A percentile compares a stretch with the other conserved stretches of the same genome.
Evolutionary conservation across 306 rosid genomes (phyloP).

Genomic region (Delonix regia): DNA sequence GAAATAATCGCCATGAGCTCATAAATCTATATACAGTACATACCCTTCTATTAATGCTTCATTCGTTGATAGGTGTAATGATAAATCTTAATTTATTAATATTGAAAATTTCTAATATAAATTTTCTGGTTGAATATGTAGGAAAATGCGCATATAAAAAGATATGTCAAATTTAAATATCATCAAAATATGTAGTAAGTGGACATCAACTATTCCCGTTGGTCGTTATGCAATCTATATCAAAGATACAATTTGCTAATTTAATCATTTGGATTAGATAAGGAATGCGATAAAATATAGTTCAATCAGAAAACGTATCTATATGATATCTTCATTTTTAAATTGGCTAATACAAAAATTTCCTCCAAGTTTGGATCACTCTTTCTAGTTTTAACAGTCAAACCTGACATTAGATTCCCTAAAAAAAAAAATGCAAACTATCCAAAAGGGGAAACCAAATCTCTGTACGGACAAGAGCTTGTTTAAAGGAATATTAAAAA

Average conservation of each 20-base stretch:
- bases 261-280: background rate
- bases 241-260: background rate
- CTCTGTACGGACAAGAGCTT: slow-evolving; percentile 2
- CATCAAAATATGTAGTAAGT: background rate
- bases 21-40: background rate
- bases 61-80: background rate
- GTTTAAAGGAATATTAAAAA: background rate
- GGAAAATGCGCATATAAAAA: too few relatives aligned
- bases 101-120: background rate
- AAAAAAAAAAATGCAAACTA: slow-evolving; percentile 14
- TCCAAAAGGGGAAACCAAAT: slow-evolving; percentile 36
- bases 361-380: background rate
- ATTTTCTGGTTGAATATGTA: too few relatives aligned
- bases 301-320: background rate
- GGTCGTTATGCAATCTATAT: background rate
- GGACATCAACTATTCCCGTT: background rate
- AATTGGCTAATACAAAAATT: background rate
- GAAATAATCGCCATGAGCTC: too few relatives aligned
- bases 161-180: too few relatives aligned
- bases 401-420: background rate
- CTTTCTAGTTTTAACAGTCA: slow-evolving; percentile 1
- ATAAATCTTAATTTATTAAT: background rate
- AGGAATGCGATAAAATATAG: background rate
- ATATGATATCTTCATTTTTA: background rate
- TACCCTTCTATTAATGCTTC: background rate